Evolutionary conservation across 2,329 filamentous ascomycete genomes (phyloP).

Genomic region (Fusarium sp.): DNA sequence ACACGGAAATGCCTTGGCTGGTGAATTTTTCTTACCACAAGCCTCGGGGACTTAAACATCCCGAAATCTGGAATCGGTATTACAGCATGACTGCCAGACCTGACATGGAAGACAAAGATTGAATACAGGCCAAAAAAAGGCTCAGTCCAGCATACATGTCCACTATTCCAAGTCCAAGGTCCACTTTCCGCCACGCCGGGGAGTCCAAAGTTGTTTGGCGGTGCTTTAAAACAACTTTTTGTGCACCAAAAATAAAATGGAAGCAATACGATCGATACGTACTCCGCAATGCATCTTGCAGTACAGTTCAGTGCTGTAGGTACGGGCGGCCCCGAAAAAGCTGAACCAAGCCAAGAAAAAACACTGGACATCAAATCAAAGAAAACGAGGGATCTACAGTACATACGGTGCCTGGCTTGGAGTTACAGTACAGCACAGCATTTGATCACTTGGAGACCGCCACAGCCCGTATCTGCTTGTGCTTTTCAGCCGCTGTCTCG

Average conservation of each 20-base stretch:
- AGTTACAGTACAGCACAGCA: constrained; percentile 1
- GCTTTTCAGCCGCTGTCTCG: constrained; percentile 5
- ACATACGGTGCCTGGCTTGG: constrained; percentile 22
- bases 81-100: not conserved
- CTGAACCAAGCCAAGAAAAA: constrained; percentile 32
- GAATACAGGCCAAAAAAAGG: not conserved
- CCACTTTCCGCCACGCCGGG: constrained; percentile 34
- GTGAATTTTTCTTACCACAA: constrained; percentile 1
- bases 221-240: constrained; percentile 18
- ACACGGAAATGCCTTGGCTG: constrained; percentile 30
- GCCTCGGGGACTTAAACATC: not conserved
- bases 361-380: constrained; percentile 34
- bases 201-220: constrained; percentile 16
- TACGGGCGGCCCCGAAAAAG: constrained; percentile 37
- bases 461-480: constrained; percentile 27
- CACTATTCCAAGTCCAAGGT: constrained; percentile 18
- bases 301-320: not conserved
- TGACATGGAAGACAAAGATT: not conserved
- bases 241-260: constrained; percentile 33
- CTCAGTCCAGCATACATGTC: constrained; percentile 12
- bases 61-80: constrained; percentile 4
- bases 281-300: not conserved
- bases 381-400: constrained; percentile 31
- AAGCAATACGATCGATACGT: constrained; percentile 15
- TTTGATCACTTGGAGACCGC: constrained; percentile 9